Evolutionary conservation across 2,329 filamentous ascomycete genomes (phyloP), one percentile per base, ranked within the genome.

Genomic region (Cladosporium velox): DNA sequence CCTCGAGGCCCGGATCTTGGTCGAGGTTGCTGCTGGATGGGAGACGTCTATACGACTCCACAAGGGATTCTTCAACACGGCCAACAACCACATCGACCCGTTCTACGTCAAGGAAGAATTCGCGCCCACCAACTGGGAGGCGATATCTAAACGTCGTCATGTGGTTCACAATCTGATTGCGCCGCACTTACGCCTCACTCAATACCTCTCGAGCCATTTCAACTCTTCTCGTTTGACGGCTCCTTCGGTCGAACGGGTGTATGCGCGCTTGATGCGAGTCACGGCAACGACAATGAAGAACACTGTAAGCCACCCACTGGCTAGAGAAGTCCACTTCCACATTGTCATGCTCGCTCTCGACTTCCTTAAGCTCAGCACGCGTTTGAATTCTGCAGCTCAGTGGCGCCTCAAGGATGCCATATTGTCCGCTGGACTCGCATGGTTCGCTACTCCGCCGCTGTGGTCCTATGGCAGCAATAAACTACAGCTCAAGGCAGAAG

Each of bases 391-490:
- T 28, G 84, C 86, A 32, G 86, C 89, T 7, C 88, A 90, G 73
- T 95, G 91, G 89, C 88, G 90, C 67, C 82, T 98, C 44, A 97
- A 97, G 77, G 93, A 98, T 74, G 88, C 92, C 70, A 89, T 97
- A 61, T 78, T 99, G 44, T 93, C 92, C 6, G 93, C 92, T 34
- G 93, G 88, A 15, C 82, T 99, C 35, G 88, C 86, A 68, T 99
- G 96, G 96, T 99, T 99, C 78, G 87, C 85, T 47, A 87, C 89
- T 70, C 83, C 91, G 6, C 92, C 93, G 15, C 87, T 83, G 70
- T 99, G 95, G 94, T 96, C 95, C 0, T 98, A 95, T 78, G 95
- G 95, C 65, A 95, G 94, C 72, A 99, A 97, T 75, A 87, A 91
- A 59, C 81, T 99, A 18, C 95, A 99, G 76, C 83, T 98, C 61